These are phyloP conservation scores for Amesomyces nigricolor DNA, from an alignment of 2,329 filamentous ascomycete genomes.

Conservation along the genomic window DNA sequence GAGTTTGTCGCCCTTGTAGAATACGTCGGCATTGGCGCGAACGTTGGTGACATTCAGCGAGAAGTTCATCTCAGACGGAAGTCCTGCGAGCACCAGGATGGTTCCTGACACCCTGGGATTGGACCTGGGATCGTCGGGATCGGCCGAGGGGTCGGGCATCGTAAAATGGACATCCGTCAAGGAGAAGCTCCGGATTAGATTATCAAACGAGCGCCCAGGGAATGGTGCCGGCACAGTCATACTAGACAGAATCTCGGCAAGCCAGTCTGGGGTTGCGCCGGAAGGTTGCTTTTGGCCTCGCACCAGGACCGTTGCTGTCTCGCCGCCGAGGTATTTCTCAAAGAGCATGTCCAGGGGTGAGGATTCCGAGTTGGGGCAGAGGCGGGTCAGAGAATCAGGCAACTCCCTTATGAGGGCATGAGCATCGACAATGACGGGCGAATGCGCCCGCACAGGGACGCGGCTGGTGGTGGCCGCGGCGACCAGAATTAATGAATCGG, in stretches of 20 bases:
- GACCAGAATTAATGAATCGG: conserved; percentile 69
- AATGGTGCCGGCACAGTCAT: conserved; percentile 81
- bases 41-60: conserved; percentile 72
- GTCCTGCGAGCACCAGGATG: conserved; percentile 68
- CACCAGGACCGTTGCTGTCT: conserved; percentile 73
- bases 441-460: conserved; percentile 62
- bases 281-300: conserved; percentile 66
- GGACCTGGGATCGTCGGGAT: conserved; percentile 65
- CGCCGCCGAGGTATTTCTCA: conserved; percentile 73
- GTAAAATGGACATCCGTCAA: conserved; percentile 80
- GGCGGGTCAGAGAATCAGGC: conserved; percentile 63
- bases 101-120: conserved; percentile 78
- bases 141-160: conserved; percentile 73
- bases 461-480: conserved; percentile 66
- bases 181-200: conserved; percentile 81
- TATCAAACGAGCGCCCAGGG: conserved; percentile 73
- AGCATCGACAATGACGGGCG: conserved; percentile 63
- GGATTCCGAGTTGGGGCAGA: conserved; percentile 69
- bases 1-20: conserved; percentile 70
- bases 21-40: conserved; percentile 72
- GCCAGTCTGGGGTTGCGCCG: conserved; percentile 71
- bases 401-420: conserved; percentile 67
- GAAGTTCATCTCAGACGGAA: conserved; percentile 86
- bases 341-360: conserved; percentile 84
- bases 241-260: conserved; percentile 71